Base-by-base conservation (phyloP, 192 early-diverging fungal genomes). In the Funneliformis geosporum region DNA sequence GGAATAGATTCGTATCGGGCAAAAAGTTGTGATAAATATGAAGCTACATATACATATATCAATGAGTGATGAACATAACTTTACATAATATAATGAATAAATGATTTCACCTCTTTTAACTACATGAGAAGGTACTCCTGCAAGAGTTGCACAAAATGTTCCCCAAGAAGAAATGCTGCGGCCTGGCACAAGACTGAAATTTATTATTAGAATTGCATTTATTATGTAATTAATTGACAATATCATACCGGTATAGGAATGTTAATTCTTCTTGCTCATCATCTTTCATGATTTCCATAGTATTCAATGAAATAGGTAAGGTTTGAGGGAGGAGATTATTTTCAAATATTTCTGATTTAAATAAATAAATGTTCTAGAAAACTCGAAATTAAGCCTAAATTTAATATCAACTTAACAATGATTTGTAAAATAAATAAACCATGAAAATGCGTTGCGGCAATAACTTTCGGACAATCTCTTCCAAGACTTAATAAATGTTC, bases 391-490 rank as follows among this genome's bases (percentile, higher is more conserved):
- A 33, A 33, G 2, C 33, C 33, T 33, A 2, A 33, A 2, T 33
- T 33, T 33, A 33, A 33, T 33, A 33, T 33, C 33, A 33, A 33
- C 2, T 33, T 33, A 33, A 33, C 33, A 33, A 33, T 33, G 0
- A 33, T 2, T 33, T 33, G 40, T 12, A 16, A 82, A 23, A 55
- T 3, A 69, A 76, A 8, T 8, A 62, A 60, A 92, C 91, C 93
- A 82, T 97, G 95, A 79, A 96, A 98, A 81, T 98, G 97, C 0
- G 97, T 98, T 8, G 92, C 91, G 0, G 92, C 91, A 39, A 97
- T 28, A 0, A 96, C 83, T 28, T 87, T 88, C 44, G 96, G 95
- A 25, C 89, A 91, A 9, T 84, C 75, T 5, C 75, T 60, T 7
- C 75, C 80, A 4, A 83, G 84, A 11, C 73, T 75, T 23, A 87